Evolutionary conservation across 352 stramenopile species (phyloP).

Genomic region (Phytophthora tentaculata): DNA sequence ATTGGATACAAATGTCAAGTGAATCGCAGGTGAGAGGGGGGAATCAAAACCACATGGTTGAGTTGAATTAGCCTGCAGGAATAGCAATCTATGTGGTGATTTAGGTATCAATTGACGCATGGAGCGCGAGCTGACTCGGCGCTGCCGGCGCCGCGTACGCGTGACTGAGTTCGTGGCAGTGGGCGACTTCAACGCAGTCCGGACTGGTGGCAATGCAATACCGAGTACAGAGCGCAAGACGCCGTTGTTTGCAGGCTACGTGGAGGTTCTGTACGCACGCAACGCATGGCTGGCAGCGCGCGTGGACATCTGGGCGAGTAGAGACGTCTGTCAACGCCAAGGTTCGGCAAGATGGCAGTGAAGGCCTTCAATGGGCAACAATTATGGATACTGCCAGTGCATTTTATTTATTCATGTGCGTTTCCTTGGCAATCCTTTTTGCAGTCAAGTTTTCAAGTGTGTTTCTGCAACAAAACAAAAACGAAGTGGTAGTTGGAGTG

Average conservation of each 20-base stretch:
- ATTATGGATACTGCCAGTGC: neutral
- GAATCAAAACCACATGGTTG: conserved; percentile 15
- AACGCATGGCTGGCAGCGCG: conserved; percentile 32
- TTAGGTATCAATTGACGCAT: conserved; percentile 23
- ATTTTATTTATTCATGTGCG: no score
- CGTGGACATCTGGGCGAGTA: conserved; percentile 35
- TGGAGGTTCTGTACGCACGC: conserved; percentile 39
- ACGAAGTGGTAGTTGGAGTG: conserved; percentile 6
- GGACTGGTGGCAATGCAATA: conserved; percentile 7
- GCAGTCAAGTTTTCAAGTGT: conserved; percentile 38
- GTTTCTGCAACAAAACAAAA: conserved; percentile 27
- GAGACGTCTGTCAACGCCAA: conserved; percentile 17
- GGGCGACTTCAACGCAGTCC: neutral
- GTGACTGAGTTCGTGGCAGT: conserved; percentile 31
- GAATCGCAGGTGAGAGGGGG: conserved; percentile 4
- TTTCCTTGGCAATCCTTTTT: conserved; percentile 18
- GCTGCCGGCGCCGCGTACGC: conserved; percentile 27
- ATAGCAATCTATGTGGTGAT: conserved; percentile 13
- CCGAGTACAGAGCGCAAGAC: neutral
- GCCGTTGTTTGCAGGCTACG: conserved; percentile 34
- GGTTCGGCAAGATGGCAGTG: conserved; percentile 17
- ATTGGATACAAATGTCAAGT: conserved; percentile 11
- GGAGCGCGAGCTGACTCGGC: conserved; percentile 26
- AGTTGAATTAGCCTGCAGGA: conserved; percentile 19
- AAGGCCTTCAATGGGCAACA: neutral